Evolutionary conservation across 106 monocot genomes (phyloP).

Genomic region (Platanthera zijinensis): DNA sequence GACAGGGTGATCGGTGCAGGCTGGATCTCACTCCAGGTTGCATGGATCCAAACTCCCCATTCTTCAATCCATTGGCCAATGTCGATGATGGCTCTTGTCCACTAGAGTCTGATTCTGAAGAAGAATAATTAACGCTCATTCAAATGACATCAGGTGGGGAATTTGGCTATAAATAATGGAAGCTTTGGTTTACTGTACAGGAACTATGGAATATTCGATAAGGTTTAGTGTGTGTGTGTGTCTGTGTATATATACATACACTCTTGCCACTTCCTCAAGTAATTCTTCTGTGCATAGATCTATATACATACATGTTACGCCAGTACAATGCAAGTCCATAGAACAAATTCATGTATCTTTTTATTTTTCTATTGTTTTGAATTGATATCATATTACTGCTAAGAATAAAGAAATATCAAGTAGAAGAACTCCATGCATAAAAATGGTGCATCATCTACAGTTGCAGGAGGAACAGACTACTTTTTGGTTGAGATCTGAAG

Average conservation of each 20-base stretch:
- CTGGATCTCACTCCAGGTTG: slow-evolving; percentile 68
- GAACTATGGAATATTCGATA: no score
- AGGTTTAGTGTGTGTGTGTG: no score
- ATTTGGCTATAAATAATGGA: neutral
- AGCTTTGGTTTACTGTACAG: no score
- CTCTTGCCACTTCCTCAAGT: no score
- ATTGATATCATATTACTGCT: no score
- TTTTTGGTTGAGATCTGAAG: neutral
- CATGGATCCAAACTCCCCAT: slow-evolving; percentile 67
- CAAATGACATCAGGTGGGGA: neutral
- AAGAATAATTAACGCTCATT: slow-evolving; percentile 9
- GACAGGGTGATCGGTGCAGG: slow-evolving; percentile 77
- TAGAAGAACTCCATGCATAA: neutral
- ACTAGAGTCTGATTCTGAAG: slow-evolving; percentile 34
- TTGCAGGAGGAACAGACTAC: neutral
- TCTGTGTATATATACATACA: no score
- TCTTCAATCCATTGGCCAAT: slow-evolving; percentile 65
- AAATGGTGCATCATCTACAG: neutral
- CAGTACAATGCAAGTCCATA: no score
- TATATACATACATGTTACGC: no score
- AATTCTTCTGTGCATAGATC: no score
- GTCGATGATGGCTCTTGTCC: slow-evolving; percentile 91
- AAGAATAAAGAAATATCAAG: no score
- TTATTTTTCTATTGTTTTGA: no score
- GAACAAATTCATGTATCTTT: no score